phyloP scores from a whole-genome alignment of 805 yeast genomes.

The Debaryomyces castellii region DNA sequence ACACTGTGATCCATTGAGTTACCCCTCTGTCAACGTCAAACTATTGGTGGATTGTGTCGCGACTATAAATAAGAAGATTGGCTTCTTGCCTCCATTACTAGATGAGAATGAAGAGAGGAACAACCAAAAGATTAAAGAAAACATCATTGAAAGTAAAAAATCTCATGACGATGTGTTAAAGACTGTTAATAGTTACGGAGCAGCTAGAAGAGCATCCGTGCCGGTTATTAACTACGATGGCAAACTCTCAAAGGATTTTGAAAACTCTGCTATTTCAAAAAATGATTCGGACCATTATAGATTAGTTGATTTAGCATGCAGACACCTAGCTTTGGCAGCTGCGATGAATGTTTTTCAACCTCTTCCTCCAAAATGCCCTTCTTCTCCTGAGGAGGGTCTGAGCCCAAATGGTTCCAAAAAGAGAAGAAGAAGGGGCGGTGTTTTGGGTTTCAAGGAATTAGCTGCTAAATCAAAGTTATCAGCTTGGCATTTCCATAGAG shows the following conservation, averaged over 20 bases:
- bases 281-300: constrained; percentile 69
- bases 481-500: constrained; percentile 94
- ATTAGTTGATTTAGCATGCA: constrained; percentile 74
- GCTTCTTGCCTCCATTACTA: constrained; percentile 53
- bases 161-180: constrained; percentile 19
- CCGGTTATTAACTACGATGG: constrained; percentile 28
- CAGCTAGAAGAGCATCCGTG: constrained; percentile 24
- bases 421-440: constrained; percentile 72
- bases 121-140: constrained; percentile 35
- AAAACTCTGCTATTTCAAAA: constrained; percentile 38
- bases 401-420: constrained; percentile 20
- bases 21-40: constrained; percentile 45
- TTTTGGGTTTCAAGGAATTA: constrained; percentile 79
- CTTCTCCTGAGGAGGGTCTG: constrained; percentile 16
- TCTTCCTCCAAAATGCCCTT: constrained; percentile 16
- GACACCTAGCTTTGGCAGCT: constrained; percentile 81
- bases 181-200: constrained; percentile 14
- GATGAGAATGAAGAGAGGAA: constrained; percentile 45
- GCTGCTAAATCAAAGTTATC: constrained; percentile 80
- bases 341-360: constrained; percentile 42
- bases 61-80: constrained; percentile 55
- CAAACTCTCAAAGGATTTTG: constrained; percentile 23
- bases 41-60: constrained; percentile 51
- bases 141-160: constrained; percentile 27
- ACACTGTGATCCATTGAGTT: constrained; percentile 52